phyloP scores from a whole-genome alignment of 257 asterid species.

The Fraxinus pennsylvanica region DNA sequence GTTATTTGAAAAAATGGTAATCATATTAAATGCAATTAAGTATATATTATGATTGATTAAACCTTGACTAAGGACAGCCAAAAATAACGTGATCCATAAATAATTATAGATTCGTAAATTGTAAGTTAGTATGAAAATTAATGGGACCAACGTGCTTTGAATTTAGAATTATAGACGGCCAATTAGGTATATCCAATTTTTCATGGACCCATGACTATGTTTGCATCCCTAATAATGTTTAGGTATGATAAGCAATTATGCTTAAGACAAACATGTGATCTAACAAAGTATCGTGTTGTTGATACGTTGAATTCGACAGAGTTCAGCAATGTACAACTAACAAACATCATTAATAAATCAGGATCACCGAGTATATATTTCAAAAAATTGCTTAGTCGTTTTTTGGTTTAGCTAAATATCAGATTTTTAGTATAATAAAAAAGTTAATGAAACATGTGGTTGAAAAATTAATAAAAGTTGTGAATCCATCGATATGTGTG shows the following conservation, averaged over 20 bases:
- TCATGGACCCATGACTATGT: conserved; percentile 4
- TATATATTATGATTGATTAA: conserved; percentile 16
- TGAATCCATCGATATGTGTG: too few species aligned
- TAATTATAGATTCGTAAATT: conserved; percentile 14
- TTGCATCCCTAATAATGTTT: conserved; percentile 21
- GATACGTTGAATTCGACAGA: neutral
- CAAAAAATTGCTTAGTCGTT: neutral
- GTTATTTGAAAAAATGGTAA: neutral
- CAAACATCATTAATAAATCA: neutral
- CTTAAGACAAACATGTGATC: conserved; percentile 2
- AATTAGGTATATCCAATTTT: neutral
- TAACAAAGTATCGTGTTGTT: neutral
- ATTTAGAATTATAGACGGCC: conserved; percentile 4
- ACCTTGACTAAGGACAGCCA: neutral
- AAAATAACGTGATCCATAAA: conserved; percentile 1
- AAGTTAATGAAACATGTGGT: too few species aligned
- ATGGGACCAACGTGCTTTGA: conserved; percentile 12
- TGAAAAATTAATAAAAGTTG: too few species aligned
- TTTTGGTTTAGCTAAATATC: too few species aligned
- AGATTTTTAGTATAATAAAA: too few species aligned
- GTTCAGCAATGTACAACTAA: neutral
- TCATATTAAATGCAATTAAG: neutral
- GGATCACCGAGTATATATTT: neutral
- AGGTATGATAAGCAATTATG: conserved; percentile 12
- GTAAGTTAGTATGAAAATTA: conserved; percentile 1